Conservation (phyloP, 176 grass and related monocot species). For the Typha latifolia region DNA sequence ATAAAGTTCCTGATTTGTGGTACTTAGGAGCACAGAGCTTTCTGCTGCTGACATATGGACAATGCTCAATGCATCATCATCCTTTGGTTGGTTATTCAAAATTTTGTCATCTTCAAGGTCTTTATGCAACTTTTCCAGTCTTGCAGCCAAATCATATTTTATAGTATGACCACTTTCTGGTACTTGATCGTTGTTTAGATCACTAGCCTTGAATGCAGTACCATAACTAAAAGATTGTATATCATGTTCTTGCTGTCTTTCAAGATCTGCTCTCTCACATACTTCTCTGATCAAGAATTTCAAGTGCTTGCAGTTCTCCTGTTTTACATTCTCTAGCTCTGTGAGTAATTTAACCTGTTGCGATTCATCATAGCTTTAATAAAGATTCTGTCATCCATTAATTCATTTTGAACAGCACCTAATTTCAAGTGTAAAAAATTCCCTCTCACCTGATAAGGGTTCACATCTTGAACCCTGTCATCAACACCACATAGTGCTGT, state of each 20-base stretch:
- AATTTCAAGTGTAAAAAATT: slow-evolving; percentile 18
- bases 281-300: slow-evolving; percentile 11
- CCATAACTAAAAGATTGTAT: background rate
- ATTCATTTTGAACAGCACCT: slow-evolving; percentile 14
- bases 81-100: slow-evolving; percentile 12
- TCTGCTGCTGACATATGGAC: slow-evolving; percentile 1
- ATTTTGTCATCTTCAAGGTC: slow-evolving; percentile 1
- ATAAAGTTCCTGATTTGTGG: slow-evolving; percentile 37
- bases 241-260: slow-evolving; percentile 7
- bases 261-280: slow-evolving; percentile 11
- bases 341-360: slow-evolving; percentile 29
- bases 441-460: slow-evolving; percentile 18
- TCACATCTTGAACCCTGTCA: background rate
- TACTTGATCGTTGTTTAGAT: too few relatives aligned
- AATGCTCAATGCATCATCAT: slow-evolving; percentile 11
- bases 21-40: slow-evolving; percentile 28
- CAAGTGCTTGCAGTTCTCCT: slow-evolving; percentile 20
- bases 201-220: too few relatives aligned
- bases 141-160: too few relatives aligned
- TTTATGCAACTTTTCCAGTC: background rate
- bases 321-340: slow-evolving; percentile 28
- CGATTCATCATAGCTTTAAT: slow-evolving; percentile 12
- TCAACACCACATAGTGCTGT: background rate
- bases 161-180: slow-evolving; percentile 3
- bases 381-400: too few relatives aligned